Percentiles rank a stretch among this genome's conserved stretches.
These are phyloP conservation scores for Eucalyptus camaldulensis DNA, from an alignment of 345 rosid genomes.

Conservation along the genomic window DNA sequence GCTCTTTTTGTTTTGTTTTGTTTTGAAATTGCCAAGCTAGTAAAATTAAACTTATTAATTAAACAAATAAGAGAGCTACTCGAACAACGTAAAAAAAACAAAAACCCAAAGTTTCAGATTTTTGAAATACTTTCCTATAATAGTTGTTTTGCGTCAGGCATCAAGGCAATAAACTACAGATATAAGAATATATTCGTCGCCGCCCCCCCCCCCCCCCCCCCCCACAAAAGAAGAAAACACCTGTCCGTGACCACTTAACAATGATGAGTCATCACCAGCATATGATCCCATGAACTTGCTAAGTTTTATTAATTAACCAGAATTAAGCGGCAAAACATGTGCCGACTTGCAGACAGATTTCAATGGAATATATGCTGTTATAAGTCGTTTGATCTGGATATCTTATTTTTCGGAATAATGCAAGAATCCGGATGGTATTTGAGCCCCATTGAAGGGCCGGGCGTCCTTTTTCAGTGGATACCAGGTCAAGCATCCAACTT, in stretches of 20 bases:
- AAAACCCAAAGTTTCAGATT: background rate
- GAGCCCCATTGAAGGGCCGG: background rate
- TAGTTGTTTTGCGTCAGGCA: background rate
- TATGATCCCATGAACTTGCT: background rate
- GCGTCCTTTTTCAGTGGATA: background rate
- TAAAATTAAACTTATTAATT: too few species aligned
- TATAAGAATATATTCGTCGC: too few species aligned
- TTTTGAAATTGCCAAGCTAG: too few species aligned
- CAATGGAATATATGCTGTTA: background rate
- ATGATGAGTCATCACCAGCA: background rate
- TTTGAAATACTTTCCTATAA: background rate
- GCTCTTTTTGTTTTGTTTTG: too few species aligned
- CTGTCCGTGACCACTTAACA: background rate
- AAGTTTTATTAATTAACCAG: background rate
- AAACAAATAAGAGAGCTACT: too few species aligned
- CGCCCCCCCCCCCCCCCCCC: too few species aligned
- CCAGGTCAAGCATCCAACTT: too few species aligned
- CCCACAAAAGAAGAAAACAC: rapidly evolving
- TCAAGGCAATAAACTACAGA: background rate
- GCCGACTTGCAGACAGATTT: background rate
- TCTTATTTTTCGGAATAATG: too few species aligned
- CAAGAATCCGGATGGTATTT: background rate
- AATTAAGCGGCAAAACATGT: background rate
- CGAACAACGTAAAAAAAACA: too few species aligned
- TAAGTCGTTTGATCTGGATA: too few species aligned